phyloP scores from a whole-genome alignment of 805 yeast genomes.

The Blastobotrys parvus region DNA sequence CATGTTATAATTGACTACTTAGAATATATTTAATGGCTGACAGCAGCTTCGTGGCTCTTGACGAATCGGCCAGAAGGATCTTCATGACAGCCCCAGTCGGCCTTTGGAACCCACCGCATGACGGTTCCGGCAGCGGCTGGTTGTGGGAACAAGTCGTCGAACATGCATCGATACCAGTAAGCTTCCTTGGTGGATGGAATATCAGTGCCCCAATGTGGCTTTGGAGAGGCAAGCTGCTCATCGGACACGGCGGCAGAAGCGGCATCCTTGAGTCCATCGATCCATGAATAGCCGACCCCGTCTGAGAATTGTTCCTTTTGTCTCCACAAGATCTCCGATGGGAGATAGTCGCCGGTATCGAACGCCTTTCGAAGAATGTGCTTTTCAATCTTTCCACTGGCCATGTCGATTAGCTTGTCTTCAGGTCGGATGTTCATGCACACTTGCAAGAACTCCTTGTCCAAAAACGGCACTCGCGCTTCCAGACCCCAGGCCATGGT shows the following conservation, averaged over 20 bases:
- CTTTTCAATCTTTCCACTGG: conserved; percentile 68
- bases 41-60: conserved; percentile 50
- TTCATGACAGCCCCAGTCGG: conserved; percentile 99
- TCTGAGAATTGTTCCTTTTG: conserved; percentile 99
- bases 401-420: conserved; percentile 79
- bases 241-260: conserved; percentile 83
- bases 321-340: conserved; percentile 96
- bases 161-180: conserved; percentile 96
- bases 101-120: conserved; percentile 99
- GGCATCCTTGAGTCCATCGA: conserved; percentile 91
- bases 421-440: conserved; percentile 92
- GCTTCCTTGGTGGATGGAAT: conserved; percentile 98
- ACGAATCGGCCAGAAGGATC: conserved; percentile 99
- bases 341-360: conserved; percentile 88
- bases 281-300: conserved; percentile 99
- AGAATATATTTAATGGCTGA: conserved; percentile 3
- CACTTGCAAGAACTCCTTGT: conserved; percentile 80
- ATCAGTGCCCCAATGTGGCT: conserved; percentile 93
- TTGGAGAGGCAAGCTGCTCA: conserved; percentile 84
- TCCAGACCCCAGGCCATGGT: conserved; percentile 99
- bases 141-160: conserved; percentile 86
- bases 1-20: too few species aligned
- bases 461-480: conserved; percentile 99
- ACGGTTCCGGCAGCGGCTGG: conserved; percentile 93
- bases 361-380: conserved; percentile 96